Base-by-base conservation (phyloP, 1,284 basidiomycete species). In the Limonomyces culmigenus region DNA sequence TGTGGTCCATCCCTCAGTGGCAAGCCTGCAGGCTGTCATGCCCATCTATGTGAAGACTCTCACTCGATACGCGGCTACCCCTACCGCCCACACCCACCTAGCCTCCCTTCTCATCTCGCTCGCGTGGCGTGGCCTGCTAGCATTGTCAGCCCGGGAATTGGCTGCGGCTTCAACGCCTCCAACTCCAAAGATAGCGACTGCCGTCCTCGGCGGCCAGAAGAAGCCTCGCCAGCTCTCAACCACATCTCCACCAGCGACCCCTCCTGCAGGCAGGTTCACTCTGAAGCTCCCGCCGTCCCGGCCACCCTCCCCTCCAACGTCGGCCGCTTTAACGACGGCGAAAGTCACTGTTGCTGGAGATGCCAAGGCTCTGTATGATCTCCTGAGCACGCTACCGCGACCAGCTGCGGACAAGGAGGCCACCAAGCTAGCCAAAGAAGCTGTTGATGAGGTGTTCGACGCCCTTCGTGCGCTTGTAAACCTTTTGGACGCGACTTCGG, bases 361-460 rank as follows among this genome's bases (percentile, higher is more conserved):
- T 43, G 67, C 71, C 5, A 66, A 65, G 21, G 63, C 64, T 2
- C 48, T 81, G 15, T 69, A 58, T 46, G 67, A 76, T 36, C 56
- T 81, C 15, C 56, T 85, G 29, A 56, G 51, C 35, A 51, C 55
- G 21, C 59, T 85, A 21, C 77, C 80, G 16, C 66, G 70, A 14
- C 80, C 79, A n/a, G 52, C 47, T 4, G 54, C 53, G 15, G 59
- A 62, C 33, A 63, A 59, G 29, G 56, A 57, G 42, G 49, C 54
- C 10, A 62, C 62, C 4, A 57, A 55, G 19, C 52, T 80, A 14
- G 79, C 81, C 10, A 60, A 63, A 17, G 81, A 85, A 48, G 81
- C 76, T 2, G 78, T 84, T 3, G 70, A 77, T 34, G 81, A 84
- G 47, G 81, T 76, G 0, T 73, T 75, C 45, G 66, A 66, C 37